phyloP scores from a whole-genome alignment of 495 filamentous ascomycete species.

The Xylaria castorea region DNA sequence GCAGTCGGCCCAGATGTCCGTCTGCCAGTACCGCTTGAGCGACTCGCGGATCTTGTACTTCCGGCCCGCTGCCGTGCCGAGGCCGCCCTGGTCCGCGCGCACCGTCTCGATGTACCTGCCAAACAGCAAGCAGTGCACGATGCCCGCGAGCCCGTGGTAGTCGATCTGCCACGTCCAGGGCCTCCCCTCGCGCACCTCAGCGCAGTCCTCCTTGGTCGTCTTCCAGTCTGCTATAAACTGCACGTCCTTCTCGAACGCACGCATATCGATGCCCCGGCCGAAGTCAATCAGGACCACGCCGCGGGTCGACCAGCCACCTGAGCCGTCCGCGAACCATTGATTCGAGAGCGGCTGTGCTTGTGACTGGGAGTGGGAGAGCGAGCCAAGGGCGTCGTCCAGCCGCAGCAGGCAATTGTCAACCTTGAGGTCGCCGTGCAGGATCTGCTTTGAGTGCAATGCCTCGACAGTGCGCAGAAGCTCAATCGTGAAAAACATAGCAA shows the following conservation, averaged over 20 bases:
- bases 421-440: constrained; percentile 95
- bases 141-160: constrained; percentile 88
- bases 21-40: constrained; percentile 94
- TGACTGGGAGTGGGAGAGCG: constrained; percentile 49
- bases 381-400: constrained; percentile 62
- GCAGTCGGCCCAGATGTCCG: constrained; percentile 81
- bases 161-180: constrained; percentile 98
- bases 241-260: constrained; percentile 74
- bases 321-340: constrained; percentile 73
- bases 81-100: constrained; percentile 55
- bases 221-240: constrained; percentile 97
- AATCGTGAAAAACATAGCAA: constrained; percentile 94
- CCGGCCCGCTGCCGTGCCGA: constrained; percentile 56
- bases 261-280: constrained; percentile 93
- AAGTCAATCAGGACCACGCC: constrained; percentile 93
- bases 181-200: constrained; percentile 89
- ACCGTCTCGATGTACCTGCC: constrained; percentile 92
- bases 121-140: constrained; percentile 85
- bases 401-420: constrained; percentile 93
- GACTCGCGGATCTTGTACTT: constrained; percentile 73
- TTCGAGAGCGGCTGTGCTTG: constrained; percentile 41
- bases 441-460: constrained; percentile 75
- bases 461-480: constrained; percentile 92
- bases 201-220: constrained; percentile 80
- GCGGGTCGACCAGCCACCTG: constrained; percentile 78